Base-by-base conservation (phyloP, 148 eudicot species). In the Limonium bicolor region DNA sequence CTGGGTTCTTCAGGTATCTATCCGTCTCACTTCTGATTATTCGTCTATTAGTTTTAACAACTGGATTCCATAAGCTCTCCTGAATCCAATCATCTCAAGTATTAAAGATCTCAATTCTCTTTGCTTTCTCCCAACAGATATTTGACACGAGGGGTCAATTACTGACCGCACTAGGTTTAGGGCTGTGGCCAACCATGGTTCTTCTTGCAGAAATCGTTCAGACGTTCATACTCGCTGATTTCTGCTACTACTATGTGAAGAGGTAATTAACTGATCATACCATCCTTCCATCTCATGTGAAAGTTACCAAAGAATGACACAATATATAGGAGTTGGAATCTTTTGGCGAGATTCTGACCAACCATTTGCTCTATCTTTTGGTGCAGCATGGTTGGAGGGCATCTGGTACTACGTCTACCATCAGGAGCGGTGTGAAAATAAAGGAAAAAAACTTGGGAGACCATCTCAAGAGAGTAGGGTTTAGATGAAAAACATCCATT, bases 1-100 rank as follows among this genome's bases (percentile, higher is more conserved):
- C 37, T 70, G 76, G 76, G 64, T 70, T 50, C 71, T 70, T 51
- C 72, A 67, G 72, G 72, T 67, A 50, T 22, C n/a, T 40, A 51
- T 38, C 19, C 35, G 20, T 9, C 2, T 24, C 17, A 11, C 35
- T 28, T 3, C 32, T 24, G 30, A 15, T 48, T 41, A 8, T 41
- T 41, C 45, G 5, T 41, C 15, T 11, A n/a, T 24, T 12, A 6
- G 6, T 12, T n/a, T 23, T 42, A 19, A 4, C 4, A 42, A 22
- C 46, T 20, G n/a, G 28, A 19, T 5, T 12, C 26, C 19, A 1
- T 42, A 22, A 42, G 47, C n/a, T n/a, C n/a, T n/a, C n/a, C n/a
- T n/a, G n/a, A n/a, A n/a, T n/a, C n/a, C n/a, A n/a, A n/a, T n/a
- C n/a, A 23, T 16, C 19, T 36, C 39, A 36, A 9, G 23, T 40